A percentile compares a stretch with the other conserved stretches of the same genome.
phyloP scores from a whole-genome alignment of 169 alveolate species.

The Eimeria mitis region DNA sequence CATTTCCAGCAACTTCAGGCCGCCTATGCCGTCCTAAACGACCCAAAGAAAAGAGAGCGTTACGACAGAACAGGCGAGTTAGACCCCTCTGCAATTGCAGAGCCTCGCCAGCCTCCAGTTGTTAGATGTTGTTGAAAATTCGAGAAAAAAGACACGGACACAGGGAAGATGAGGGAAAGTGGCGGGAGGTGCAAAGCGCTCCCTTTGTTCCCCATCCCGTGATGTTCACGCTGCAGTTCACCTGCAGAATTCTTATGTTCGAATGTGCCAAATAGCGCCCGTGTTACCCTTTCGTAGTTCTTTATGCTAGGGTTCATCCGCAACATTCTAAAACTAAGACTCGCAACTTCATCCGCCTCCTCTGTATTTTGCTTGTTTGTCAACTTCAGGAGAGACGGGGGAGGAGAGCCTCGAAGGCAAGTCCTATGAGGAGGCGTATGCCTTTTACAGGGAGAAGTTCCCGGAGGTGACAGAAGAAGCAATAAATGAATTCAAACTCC shows the following conservation, averaged over 20 bases:
- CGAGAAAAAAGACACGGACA: not conserved
- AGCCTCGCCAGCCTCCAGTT: not conserved
- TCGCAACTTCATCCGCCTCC: not conserved
- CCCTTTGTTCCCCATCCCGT: not conserved
- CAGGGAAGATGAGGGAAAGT: not conserved
- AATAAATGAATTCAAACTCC: conserved; percentile 43
- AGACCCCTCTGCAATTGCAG: not conserved
- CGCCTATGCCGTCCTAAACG: conserved; percentile 74
- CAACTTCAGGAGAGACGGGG: conserved; percentile 68
- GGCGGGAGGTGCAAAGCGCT: not conserved
- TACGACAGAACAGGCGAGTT: conserved; percentile 77
- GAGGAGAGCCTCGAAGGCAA: conserved; percentile 35
- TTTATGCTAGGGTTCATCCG: not conserved
- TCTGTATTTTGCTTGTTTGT: not conserved
- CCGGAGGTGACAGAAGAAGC: conserved; percentile 67
- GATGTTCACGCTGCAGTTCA: not conserved
- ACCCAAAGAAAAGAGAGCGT: conserved; percentile 63
- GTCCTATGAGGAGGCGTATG: conserved; percentile 78
- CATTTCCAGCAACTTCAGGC: conserved; percentile 79
- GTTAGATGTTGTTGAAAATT: not conserved
- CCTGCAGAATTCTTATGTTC: not conserved
- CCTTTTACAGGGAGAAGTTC: conserved; percentile 63
- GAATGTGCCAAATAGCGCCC: not conserved
- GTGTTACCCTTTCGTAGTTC: not conserved
- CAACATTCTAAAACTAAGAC: not conserved